These are phyloP conservation scores for Aurantiochytrium sp. DNA, from an alignment of 108 stramenopile genomes.

Conservation along the genomic window DNA sequence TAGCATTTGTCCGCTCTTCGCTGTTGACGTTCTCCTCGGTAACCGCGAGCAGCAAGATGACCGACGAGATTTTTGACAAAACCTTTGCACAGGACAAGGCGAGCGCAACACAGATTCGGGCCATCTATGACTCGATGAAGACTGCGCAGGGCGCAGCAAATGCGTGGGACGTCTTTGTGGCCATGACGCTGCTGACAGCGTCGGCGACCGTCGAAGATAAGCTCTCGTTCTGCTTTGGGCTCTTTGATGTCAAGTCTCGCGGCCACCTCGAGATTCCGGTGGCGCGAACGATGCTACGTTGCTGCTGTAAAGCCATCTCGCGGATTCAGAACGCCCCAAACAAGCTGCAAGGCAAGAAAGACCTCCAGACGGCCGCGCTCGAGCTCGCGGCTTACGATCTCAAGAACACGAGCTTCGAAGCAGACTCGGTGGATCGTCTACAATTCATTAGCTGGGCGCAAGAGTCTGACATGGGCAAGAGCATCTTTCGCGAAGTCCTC, in stretches of 20 bases:
- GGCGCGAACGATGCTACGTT: background rate
- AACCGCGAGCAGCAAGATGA: slow-evolving; percentile 12
- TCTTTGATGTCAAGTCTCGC: background rate
- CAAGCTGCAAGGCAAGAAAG: background rate
- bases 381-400: background rate
- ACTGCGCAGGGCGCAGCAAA: background rate
- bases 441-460: slow-evolving; percentile 3
- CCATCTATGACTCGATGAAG: background rate
- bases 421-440: background rate
- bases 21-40: background rate
- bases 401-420: background rate
- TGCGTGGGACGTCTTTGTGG: slow-evolving; percentile 7
- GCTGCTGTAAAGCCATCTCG: slow-evolving; percentile 17
- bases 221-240: background rate
- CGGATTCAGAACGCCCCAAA: background rate
- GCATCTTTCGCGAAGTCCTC: background rate
- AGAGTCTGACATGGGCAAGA: background rate
- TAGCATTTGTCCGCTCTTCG: background rate
- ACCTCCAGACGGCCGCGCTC: background rate
- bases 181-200: background rate
- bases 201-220: background rate
- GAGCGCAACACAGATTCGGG: background rate
- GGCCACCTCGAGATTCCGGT: background rate
- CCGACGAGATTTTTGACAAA: slow-evolving; percentile 15
- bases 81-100: background rate